phyloP scores from a whole-genome alignment of 2,329 filamentous ascomycete species.

The Chaetomium olivaceum region DNA sequence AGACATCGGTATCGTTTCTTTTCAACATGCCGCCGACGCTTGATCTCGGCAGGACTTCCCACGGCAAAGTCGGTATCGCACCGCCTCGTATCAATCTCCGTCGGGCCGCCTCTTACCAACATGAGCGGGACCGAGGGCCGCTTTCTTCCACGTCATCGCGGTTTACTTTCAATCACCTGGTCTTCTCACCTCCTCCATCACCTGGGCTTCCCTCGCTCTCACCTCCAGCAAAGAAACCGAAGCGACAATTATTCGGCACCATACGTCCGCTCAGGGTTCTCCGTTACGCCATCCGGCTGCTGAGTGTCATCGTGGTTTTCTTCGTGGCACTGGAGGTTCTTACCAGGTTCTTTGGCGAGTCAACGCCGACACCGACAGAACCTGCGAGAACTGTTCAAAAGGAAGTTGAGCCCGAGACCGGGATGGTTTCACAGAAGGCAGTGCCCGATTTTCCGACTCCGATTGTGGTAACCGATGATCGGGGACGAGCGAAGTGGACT shows the following conservation, averaged over 20 bases:
- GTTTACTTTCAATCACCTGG: conserved; percentile 67
- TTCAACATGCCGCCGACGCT: conserved; percentile 49
- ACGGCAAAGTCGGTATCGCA: conserved; percentile 54
- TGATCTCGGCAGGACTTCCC: conserved; percentile 47
- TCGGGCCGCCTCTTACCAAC: conserved; percentile 58
- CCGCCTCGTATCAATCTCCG: conserved; percentile 61
- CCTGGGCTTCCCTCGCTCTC: conserved; percentile 69
- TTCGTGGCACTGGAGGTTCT: conserved; percentile 53
- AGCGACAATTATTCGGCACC: conserved; percentile 45
- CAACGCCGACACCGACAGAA: conserved; percentile 20
- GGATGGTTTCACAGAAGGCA: conserved; percentile 65
- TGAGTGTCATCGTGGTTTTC: conserved; percentile 43
- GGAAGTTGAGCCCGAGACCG: conserved; percentile 61
- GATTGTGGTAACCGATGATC: conserved; percentile 65
- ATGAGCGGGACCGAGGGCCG: conserved; percentile 55
- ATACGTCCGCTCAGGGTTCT: conserved; percentile 57
- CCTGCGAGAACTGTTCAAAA: conserved; percentile 29
- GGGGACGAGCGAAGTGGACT: conserved; percentile 72
- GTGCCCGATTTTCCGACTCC: conserved; percentile 74
- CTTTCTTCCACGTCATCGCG: conserved; percentile 62
- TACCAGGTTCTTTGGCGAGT: conserved; percentile 31
- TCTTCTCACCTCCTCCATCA: conserved; percentile 68
- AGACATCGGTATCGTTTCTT: not conserved
- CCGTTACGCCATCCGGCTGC: conserved; percentile 56
- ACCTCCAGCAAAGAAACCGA: conserved; percentile 64